Conservation (phyloP, 106 monocot species). For the Dendrobium officinale region DNA sequence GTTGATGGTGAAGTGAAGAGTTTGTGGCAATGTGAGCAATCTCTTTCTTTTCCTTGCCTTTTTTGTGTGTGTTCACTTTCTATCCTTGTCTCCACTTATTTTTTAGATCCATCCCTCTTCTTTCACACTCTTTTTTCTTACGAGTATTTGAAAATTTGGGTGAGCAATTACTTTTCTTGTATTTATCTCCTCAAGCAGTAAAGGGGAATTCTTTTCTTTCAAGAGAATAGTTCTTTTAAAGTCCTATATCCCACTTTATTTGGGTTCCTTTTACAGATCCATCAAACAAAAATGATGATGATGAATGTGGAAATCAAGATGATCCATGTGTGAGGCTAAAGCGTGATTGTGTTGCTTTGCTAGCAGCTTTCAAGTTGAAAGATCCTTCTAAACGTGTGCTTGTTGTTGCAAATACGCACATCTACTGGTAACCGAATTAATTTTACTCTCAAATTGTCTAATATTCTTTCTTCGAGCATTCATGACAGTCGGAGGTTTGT, state of each 20-base stretch:
- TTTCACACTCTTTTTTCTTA: background rate
- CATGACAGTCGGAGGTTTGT: background rate
- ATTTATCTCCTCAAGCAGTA: no score
- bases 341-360: constrained; percentile 87
- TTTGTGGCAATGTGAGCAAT: no score
- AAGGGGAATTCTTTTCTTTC: background rate
- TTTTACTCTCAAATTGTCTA: background rate
- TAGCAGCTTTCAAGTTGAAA: constrained; percentile 74
- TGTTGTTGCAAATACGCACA: constrained; percentile 83
- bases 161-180: no score
- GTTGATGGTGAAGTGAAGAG: no score
- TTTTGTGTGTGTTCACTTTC: no score
- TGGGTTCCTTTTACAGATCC: constrained; percentile 21
- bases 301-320: constrained; percentile 37
- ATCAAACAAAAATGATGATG: constrained; percentile 10
- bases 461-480: background rate
- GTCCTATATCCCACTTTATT: background rate
- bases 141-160: no score
- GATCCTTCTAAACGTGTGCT: constrained; percentile 49
- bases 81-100: no score
- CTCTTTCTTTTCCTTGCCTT: no score
- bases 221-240: background rate
- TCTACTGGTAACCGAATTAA: constrained; percentile 58
- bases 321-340: constrained; percentile 73
- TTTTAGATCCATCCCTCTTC: no score